These are phyloP conservation scores for Phytophthora syringae DNA, from an alignment of 352 stramenopile species.

Conservation along the genomic window DNA sequence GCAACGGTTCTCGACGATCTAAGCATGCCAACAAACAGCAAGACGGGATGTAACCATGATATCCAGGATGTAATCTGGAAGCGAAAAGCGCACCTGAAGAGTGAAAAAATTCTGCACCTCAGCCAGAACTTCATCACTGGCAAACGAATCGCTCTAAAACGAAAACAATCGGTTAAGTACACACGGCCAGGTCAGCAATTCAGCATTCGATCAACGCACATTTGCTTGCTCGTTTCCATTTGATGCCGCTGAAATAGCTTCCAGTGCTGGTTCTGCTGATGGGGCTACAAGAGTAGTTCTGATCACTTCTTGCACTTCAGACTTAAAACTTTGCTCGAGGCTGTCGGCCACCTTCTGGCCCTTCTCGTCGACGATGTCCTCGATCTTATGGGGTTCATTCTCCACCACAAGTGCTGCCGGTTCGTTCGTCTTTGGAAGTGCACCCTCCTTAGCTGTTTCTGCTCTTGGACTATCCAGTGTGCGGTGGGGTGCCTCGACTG, in stretches of 20 bases:
- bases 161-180: conserved; percentile 3
- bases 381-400: background rate
- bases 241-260: conserved; percentile 9
- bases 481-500: conserved; percentile 16
- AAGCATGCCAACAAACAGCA: background rate
- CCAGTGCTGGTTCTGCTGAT: background rate
- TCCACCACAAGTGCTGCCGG: background rate
- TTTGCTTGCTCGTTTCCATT: conserved; percentile 22
- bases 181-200: background rate
- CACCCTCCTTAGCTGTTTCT: conserved; percentile 5
- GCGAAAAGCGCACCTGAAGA: conserved; percentile 31
- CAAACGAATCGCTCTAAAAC: conserved; percentile 38
- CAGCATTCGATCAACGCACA: background rate
- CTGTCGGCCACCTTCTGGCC: background rate
- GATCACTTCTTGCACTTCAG: background rate
- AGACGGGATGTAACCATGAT: background rate
- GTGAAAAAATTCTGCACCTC: conserved; percentile 46
- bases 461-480: conserved; percentile 2
- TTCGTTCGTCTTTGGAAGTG: background rate
- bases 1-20: conserved; percentile 65
- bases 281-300: background rate
- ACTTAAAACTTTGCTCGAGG: background rate
- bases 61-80: no score
- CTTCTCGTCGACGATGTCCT: background rate
- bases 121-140: conserved; percentile 28